Conservation (phyloP, 1,284 basidiomycete genomes). For the Thelephora terrestris region DNA sequence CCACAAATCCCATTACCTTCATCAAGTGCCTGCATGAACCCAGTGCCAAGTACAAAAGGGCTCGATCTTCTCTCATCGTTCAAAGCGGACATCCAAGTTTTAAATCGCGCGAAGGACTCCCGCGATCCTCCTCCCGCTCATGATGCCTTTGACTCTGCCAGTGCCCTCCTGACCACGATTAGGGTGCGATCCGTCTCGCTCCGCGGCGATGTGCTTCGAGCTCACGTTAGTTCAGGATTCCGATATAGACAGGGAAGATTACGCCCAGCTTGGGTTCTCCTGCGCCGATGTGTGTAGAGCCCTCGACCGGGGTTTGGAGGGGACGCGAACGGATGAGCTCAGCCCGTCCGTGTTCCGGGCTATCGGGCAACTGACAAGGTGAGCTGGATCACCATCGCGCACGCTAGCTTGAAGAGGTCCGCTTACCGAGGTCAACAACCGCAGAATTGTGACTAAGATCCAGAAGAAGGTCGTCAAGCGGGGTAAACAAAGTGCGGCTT, state of each 20-base stretch:
- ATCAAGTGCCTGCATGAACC: no score
- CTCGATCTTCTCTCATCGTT: no score
- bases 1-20: no score
- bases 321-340: neutral
- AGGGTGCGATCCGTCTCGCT: neutral
- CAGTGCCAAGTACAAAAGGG: no score
- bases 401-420: no score
- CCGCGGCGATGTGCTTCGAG: neutral
- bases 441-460: neutral
- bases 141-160: neutral
- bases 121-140: no score
- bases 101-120: no score
- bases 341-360: neutral
- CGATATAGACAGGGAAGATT: neutral
- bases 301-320: neutral
- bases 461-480: neutral
- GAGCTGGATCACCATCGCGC: no score
- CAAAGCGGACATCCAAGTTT: no score
- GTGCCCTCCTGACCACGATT: no score
- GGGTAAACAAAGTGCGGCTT: neutral
- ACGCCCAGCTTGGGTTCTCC: neutral
- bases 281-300: neutral
- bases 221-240: neutral
- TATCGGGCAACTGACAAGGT: neutral
- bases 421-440: no score